Evolutionary conservation across 768 basidiomycete species (phyloP).

Genomic region (Exsudoporus frostii): DNA sequence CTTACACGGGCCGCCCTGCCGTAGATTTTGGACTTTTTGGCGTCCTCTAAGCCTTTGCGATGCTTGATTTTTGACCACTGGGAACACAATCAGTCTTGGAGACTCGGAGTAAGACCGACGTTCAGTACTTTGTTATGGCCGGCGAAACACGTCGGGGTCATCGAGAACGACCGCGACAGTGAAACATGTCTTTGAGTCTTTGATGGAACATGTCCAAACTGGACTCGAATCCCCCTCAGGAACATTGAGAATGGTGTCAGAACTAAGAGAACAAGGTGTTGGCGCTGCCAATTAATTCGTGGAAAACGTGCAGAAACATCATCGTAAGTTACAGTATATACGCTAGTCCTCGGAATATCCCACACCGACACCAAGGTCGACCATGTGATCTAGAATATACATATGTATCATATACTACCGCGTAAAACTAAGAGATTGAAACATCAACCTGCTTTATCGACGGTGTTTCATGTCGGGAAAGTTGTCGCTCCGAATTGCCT

Average conservation of each 20-base stretch:
- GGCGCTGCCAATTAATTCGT: not conserved
- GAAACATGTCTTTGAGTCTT: conserved; percentile 1
- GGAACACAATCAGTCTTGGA: conserved; percentile 1
- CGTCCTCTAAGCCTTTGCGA: conserved; percentile 63
- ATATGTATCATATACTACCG: not conserved
- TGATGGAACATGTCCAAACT: not conserved
- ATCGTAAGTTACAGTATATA: too few species aligned
- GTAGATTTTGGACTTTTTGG: conserved; percentile 56
- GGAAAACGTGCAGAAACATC: not conserved
- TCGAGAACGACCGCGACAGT: conserved; percentile 24
- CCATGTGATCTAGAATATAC: not conserved
- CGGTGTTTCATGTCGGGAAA: conserved; percentile 4
- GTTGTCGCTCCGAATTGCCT: conserved; percentile 22
- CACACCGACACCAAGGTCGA: not conserved
- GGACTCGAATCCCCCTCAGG: not conserved
- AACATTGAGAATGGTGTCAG: not conserved
- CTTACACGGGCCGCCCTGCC: conserved; percentile 55
- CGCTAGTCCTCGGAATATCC: not conserved
- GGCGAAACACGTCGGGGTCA: conserved; percentile 24
- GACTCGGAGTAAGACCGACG: not conserved
- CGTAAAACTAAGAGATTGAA: not conserved
- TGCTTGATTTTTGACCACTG: conserved; percentile 81
- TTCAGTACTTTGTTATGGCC: conserved; percentile 41
- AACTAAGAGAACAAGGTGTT: not conserved
- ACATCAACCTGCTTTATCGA: conserved; percentile 8